Evolutionary conservation across 2,329 filamentous ascomycete species (phyloP), one percentile per base, ranked within the genome.

Genomic region (Fusarium piperis): DNA sequence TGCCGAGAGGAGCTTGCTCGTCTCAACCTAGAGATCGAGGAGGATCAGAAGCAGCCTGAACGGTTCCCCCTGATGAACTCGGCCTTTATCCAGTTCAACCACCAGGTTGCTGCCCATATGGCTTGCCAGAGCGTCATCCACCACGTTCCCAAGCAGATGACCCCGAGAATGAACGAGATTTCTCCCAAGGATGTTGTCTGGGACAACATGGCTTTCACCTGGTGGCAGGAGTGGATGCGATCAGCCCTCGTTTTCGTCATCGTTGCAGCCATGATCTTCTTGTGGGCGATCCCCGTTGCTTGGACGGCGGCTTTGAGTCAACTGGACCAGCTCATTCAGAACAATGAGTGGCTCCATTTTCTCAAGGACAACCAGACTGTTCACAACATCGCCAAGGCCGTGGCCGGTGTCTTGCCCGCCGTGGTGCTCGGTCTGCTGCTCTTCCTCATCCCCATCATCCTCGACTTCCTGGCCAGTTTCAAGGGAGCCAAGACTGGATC

Each of bases 21-120:
- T 15, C 85, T 98, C 18, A 99, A 98, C 73, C 78, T 95, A 59
- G 95, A 98, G 79, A 98, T 99, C 60, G 95, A 98, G 74, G 85
- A 92, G 48, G 96, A 98, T 73, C 96, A 99, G 79, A 88, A 92
- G 59, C 87, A 96, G 55, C 92, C 93, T 0, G 95, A 98, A 73
- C 90, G 92, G 6, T 98, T 94, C 70, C 95, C 95, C 0, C 83
- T 95, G 52, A 97, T 98, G 94, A 97, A 93, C 77, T 97, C 95
- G 1, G 96, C 96, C 1, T 99, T 99, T 75, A 94, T 99, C 68
- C 96, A 99, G 79, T 99, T 99, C 86, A 97, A 99, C 78, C 93
- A 98, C 78, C 96, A 99, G 79, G 93, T 98, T 2, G 95, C 95
- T 7, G 96, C 96, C 0, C 96, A 99, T 77, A 98, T 99, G 96